Conservation (phyloP, 345 rosid genomes). For the Salix dunnii region DNA sequence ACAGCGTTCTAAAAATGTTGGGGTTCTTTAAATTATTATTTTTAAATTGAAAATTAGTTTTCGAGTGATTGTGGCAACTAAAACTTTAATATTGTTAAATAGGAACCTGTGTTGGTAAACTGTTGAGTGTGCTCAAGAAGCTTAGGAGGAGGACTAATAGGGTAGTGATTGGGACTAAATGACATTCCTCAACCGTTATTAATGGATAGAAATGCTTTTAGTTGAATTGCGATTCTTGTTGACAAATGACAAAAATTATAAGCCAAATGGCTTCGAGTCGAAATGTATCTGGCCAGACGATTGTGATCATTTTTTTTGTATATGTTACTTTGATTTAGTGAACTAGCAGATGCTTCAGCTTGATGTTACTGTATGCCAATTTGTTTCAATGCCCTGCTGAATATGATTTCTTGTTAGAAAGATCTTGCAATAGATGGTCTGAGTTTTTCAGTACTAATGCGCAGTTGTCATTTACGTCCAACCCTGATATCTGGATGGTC, state of each 20-base stretch:
- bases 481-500: background rate
- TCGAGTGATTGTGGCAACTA: background rate
- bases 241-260: background rate
- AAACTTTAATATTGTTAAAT: background rate
- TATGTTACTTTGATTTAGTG: background rate
- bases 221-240: background rate
- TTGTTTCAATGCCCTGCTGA: background rate
- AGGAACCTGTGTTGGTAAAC: background rate
- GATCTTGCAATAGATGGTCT: background rate
- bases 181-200: background rate
- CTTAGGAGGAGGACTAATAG: background rate
- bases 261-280: background rate
- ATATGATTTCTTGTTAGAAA: background rate
- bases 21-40: no score
- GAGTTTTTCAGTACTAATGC: background rate
- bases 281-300: background rate
- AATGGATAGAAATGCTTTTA: background rate
- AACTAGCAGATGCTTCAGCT: background rate
- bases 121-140: no score
- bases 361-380: background rate
- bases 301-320: no score
- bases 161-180: background rate
- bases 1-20: background rate
- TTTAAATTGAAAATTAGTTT: background rate
- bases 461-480: background rate